Base-by-base conservation (phyloP, 352 stramenopile genomes). In the Phytophthora sojae region DNA sequence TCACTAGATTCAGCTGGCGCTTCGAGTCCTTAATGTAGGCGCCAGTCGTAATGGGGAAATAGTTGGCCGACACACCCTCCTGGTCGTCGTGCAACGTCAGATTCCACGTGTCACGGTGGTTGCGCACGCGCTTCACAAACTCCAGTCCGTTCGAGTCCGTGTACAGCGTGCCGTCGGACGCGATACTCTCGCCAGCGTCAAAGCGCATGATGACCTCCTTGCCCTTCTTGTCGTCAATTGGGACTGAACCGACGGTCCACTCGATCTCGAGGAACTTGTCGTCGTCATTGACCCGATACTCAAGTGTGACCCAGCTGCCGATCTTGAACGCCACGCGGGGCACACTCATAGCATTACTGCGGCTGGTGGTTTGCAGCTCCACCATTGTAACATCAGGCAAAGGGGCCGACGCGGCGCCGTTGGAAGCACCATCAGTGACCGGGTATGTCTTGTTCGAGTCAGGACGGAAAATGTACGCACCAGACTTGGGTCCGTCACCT, bases 151-250 rank as follows among this genome's bases (percentile, higher is more conserved):
- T 99, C 23, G 96, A 98, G 77, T 99, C 97, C 6, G 97, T 99
- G 78, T 96, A 99, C 75, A 87, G 78, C 19, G 71, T 87, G 21
- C 61, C 65, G 9, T 78, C 72, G 0, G 86, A 92, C 65, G 85
- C 53, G 29, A 93, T 91, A 26, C 44, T 75, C 15, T 80, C 80
- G 29, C 82, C 57, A 6, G 94, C 82, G 37, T 89, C 81, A 58
- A 97, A 99, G 47, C 92, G 92, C 0, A 96, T 74, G 49, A 99
- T 94, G n/a, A 99, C 86, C 83, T 99, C 98, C 64, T 99, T 99
- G 21, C 98, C 98, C 53, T 92, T 82, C 30, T 90, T 86, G 68
- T 93, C 81, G 7, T 88, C 70, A 23, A 94, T 88, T 0, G 88
- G 86, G 17, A 95, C 85, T 2, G 86, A 78, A 1, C 86, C 88